Percentiles rank a stretch among this genome's conserved stretches.
Conservation (phyloP, 23 red algal species). For the Cyanidioschyzon merolae region DNA sequence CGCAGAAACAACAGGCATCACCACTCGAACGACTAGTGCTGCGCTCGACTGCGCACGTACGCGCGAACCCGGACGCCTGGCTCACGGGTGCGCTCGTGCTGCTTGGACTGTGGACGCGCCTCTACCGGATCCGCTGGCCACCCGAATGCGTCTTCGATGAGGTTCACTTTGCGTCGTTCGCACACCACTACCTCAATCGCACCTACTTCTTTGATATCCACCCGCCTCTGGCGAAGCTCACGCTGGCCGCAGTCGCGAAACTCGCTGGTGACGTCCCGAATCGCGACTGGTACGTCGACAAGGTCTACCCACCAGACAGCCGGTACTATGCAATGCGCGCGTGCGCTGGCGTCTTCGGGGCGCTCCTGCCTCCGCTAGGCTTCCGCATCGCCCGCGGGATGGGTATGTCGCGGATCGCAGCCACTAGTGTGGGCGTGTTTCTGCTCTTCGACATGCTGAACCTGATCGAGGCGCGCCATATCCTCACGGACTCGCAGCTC, state of each 20-base stretch:
- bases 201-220: conserved; percentile 96
- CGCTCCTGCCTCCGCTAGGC: conserved; percentile 36
- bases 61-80: background rate
- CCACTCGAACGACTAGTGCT: background rate
- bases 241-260: conserved; percentile 34
- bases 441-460: conserved; percentile 58
- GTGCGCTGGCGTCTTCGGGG: conserved; percentile 58
- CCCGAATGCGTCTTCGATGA: conserved; percentile 86
- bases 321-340: conserved; percentile 49
- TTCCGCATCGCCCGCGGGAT: conserved; percentile 50
- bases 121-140: conserved; percentile 40
- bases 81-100: conserved; percentile 21
- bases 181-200: conserved; percentile 42
- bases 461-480: conserved; percentile 71
- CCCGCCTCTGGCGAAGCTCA: conserved; percentile 81
- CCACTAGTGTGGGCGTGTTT: conserved; percentile 30
- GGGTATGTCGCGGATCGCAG: conserved; percentile 24
- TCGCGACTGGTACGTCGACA: conserved; percentile 39
- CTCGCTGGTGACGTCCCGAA: conserved; percentile 47
- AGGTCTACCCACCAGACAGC: conserved; percentile 46
- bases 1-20: background rate
- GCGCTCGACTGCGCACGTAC: background rate
- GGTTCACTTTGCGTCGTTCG: conserved; percentile 82
- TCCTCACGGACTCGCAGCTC: conserved; percentile 87
- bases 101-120: conserved; percentile 37